phyloP scores from a whole-genome alignment of 345 rosid genomes.

The Citropsis articulata region DNA sequence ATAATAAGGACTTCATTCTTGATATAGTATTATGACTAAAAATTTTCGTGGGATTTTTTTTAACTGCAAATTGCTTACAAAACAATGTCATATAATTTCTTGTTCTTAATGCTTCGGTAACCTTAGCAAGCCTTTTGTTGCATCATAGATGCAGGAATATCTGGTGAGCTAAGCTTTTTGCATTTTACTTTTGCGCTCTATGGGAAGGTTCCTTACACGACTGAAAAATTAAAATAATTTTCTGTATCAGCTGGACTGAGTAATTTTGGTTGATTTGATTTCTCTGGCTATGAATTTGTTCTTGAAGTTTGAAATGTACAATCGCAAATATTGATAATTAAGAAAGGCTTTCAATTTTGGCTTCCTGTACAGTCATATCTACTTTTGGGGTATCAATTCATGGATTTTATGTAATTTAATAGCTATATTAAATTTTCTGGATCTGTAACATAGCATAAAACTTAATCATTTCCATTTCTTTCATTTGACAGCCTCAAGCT shows the following conservation, averaged over 20 bases:
- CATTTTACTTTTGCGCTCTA: neutral
- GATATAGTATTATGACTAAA: neutral
- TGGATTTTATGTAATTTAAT: neutral
- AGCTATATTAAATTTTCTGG: neutral
- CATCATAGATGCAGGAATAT: neutral
- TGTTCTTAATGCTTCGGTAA: neutral
- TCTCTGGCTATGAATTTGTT: neutral
- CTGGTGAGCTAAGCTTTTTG: neutral
- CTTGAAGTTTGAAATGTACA: neutral
- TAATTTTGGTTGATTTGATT: neutral
- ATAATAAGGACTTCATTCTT: neutral
- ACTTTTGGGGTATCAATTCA: neutral
- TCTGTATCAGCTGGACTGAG: too few species aligned
- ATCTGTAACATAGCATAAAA: neutral
- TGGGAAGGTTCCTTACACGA: neutral
- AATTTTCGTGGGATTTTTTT: neutral
- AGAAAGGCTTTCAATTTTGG: neutral
- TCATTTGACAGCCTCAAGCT: slow-evolving; percentile 60
- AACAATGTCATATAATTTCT: neutral
- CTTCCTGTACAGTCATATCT: neutral
- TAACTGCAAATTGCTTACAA: neutral
- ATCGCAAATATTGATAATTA: neutral
- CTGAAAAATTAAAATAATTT: too few species aligned
- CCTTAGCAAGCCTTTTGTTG: neutral
- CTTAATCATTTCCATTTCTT: slow-evolving; percentile 14